A percentile compares a stretch with the other conserved stretches of the same genome.
Conservation (phyloP, 2,329 filamentous ascomycete genomes). For the Periglandula ipomoeae region DNA sequence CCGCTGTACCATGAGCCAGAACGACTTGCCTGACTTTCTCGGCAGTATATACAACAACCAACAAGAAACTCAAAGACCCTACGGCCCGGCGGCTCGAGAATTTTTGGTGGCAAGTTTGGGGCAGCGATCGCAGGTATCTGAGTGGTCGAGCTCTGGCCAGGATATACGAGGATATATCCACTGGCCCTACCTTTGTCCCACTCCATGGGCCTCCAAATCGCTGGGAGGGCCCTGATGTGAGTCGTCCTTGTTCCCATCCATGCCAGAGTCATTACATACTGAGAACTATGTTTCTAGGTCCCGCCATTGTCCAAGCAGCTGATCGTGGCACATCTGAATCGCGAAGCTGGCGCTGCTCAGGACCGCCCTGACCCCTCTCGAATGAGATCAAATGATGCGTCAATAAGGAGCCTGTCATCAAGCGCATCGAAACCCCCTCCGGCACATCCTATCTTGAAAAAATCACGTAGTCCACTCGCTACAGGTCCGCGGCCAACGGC, state of each 20-base stretch:
- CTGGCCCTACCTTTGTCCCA: conserved; percentile 47
- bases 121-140: conserved; percentile 44
- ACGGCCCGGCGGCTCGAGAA: conserved; percentile 54
- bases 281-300: conserved; percentile 16
- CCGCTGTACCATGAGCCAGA: background rate
- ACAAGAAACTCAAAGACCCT: conserved; percentile 49
- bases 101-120: conserved; percentile 59
- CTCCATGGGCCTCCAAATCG: conserved; percentile 43
- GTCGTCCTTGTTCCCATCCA: conserved; percentile 8
- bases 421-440: conserved; percentile 35
- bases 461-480: conserved; percentile 42
- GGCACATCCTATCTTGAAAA: conserved; percentile 51
- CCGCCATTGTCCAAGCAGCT: conserved; percentile 20
- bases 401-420: conserved; percentile 26
- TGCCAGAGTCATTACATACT: background rate
- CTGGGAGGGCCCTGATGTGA: conserved; percentile 42
- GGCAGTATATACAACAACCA: conserved; percentile 51
- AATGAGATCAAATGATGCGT: conserved; percentile 13
- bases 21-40: background rate
- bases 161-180: conserved; percentile 49
- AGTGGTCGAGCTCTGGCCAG: conserved; percentile 44
- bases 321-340: conserved; percentile 15
- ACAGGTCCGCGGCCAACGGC: conserved; percentile 49
- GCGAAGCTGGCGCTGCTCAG: conserved; percentile 8
- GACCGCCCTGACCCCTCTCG: conserved; percentile 9